A percentile compares a stretch with the other conserved stretches of the same genome.
Conservation (phyloP, 176 grass and related monocot species). For the Carex cristatella region DNA sequence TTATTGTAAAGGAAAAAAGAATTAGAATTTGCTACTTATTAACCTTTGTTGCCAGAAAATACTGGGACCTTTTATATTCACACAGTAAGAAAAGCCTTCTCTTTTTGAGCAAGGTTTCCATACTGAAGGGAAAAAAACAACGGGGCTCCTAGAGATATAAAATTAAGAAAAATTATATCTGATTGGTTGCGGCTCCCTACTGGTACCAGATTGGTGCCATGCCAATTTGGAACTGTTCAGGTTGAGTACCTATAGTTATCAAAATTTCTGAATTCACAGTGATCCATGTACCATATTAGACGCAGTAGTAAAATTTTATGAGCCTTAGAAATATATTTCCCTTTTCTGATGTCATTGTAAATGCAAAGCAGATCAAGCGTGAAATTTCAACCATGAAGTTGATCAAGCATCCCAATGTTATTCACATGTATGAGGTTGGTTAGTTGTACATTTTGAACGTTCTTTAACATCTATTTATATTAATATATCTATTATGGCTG, state of each 20-base stretch:
- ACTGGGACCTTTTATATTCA: neutral
- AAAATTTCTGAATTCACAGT: neutral
- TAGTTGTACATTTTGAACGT: neutral
- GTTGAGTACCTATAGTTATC: conserved; percentile 1
- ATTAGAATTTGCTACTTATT: neutral
- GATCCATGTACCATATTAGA: neutral
- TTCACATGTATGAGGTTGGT: conserved; percentile 82
- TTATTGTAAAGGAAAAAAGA: neutral
- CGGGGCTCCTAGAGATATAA: neutral
- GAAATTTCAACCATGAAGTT: conserved; percentile 99
- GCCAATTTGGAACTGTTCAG: conserved; percentile 6
- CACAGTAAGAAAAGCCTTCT: neutral
- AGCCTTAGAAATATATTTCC: neutral
- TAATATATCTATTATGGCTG: neutral
- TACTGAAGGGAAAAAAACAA: neutral
- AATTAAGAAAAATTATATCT: neutral
- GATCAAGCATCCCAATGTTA: conserved; percentile 91
- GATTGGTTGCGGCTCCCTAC: neutral
- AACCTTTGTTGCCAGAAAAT: neutral
- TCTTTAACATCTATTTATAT: conserved; percentile 15
- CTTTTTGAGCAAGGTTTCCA: neutral
- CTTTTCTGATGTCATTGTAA: conserved; percentile 10
- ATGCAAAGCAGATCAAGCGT: conserved; percentile 72
- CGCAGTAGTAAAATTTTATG: neutral
- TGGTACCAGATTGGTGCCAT: neutral